Evolutionary conservation across 768 basidiomycete genomes (phyloP), one percentile per base, ranked within the genome.

Genomic region (Trametes maxima): DNA sequence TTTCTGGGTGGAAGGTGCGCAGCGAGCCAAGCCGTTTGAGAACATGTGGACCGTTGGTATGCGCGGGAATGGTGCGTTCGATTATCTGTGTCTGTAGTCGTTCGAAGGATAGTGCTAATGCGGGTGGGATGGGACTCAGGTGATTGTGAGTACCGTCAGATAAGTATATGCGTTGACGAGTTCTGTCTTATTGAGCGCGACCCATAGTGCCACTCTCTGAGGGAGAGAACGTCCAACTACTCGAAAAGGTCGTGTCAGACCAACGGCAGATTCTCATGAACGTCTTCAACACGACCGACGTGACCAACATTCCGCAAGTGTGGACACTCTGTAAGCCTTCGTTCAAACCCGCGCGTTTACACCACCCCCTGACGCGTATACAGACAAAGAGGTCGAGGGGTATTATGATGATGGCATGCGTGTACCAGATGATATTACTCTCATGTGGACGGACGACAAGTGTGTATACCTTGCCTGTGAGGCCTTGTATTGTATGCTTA

Each of bases 401-500:
- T 88, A 86, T 68, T 89, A 85, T 65, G 83, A 86, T 62, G 77
- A 82, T 53, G 86, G 86, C 12, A 76, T 88, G 78, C 74, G 73
- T 4, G 86, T 84, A 2, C 82, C 83, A 0, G 86, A 88, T 51
- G 85, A 88, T 68, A 75, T 88, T n/a, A 85, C 81, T 3, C 73
- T 88, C 1, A 75, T 88, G 24, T 88, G 87, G 88, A 75, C 87
- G 0, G 89, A 91, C 63, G 89, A 90, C 68, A 90, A 89, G 85
- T 85, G 50, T 35, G 66, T 50, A 12, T 33, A 1, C 36, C 57
- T 19, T 42, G 40, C 48, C 13, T 37, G 16, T 5, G 37, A 24
- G 33, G 43, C 24, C 37, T n/a, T 17, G n/a, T 12, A 58, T 2
- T 22, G n/a, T 46, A 42, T 57, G 4, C 47, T 49, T 1, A 49